These are phyloP conservation scores for Catunica adiposa DNA, from an alignment of 2,329 filamentous ascomycete genomes.

Conservation along the genomic window DNA sequence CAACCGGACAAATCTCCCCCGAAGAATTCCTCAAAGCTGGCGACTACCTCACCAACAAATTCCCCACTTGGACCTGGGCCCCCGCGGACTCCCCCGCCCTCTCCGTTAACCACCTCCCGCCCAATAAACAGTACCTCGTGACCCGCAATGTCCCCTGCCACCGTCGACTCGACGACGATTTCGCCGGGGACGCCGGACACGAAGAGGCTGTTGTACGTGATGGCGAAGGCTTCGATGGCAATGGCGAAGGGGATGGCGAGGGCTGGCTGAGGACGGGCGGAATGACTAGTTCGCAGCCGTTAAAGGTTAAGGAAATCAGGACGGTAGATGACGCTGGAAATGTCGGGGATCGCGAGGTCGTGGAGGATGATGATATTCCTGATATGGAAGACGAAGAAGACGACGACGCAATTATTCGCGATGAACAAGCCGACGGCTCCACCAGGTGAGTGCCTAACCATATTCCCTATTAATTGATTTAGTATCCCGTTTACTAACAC, in stretches of 20 bases:
- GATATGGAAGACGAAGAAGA: conserved; percentile 99
- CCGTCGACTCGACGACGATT: conserved; percentile 79
- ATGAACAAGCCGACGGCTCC: conserved; percentile 22
- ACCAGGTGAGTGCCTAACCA: not conserved
- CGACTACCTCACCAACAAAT: conserved; percentile 97
- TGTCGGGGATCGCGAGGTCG: conserved; percentile 55
- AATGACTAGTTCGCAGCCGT: conserved; percentile 55
- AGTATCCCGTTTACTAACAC: conserved; percentile 13
- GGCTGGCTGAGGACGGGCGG: conserved; percentile 87
- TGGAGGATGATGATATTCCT: conserved; percentile 76
- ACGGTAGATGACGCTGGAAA: conserved; percentile 84
- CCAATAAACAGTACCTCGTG: conserved; percentile 86
- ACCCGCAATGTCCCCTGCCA: conserved; percentile 91
- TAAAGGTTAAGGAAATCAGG: conserved; percentile 63
- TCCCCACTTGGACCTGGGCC: conserved; percentile 94
- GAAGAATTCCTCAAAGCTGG: conserved; percentile 93
- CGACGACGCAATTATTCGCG: conserved; percentile 87
- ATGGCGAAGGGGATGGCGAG: conserved; percentile 49
- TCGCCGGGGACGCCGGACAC: conserved; percentile 71
- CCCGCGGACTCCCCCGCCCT: conserved; percentile 69
- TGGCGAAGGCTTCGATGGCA: conserved; percentile 45
- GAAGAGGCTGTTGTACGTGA: conserved; percentile 77
- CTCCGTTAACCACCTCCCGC: conserved; percentile 64
- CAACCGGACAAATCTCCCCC: conserved; percentile 87
- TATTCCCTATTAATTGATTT: not conserved